Evolutionary conservation across 441 rosid genomes (phyloP).

Genomic region (Eugenia klotzschiana): DNA sequence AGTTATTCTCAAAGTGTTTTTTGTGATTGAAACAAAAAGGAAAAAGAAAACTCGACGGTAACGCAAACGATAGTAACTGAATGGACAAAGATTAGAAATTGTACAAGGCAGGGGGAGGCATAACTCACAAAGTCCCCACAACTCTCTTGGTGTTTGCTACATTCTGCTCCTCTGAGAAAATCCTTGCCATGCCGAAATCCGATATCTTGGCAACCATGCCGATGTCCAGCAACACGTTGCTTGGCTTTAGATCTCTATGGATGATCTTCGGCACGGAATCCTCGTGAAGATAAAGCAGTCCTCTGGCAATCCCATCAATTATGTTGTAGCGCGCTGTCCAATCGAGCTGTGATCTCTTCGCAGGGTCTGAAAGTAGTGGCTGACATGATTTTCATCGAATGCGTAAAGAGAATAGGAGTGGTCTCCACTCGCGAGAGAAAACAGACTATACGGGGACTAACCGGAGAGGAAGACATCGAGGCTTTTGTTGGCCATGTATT

Average conservation of each 20-base stretch:
- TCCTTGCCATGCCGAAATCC: constrained; percentile 5
- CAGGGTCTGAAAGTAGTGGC: constrained; percentile 15
- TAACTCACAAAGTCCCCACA: constrained; percentile 5
- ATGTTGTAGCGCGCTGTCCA: constrained; percentile 35
- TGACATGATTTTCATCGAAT: background rate
- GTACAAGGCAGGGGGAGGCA: background rate
- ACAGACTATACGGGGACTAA: background rate
- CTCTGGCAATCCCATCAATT: constrained; percentile 1
- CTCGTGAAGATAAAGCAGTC: constrained; percentile 5
- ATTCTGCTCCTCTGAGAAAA: background rate
- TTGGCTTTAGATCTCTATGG: constrained; percentile 1
- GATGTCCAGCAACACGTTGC: constrained; percentile 1
- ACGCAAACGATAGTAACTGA: background rate
- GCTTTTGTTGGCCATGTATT: constrained; percentile 34
- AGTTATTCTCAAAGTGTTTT: background rate
- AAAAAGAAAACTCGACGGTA: background rate
- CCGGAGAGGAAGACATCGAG: constrained; percentile 39
- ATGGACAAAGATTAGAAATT: background rate
- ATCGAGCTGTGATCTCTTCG: constrained; percentile 5
- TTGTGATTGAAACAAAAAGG: background rate
- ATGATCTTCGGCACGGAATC: background rate
- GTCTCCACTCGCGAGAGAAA: background rate
- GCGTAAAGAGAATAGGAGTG: background rate
- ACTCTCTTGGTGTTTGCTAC: background rate
- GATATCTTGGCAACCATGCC: constrained; percentile 5